Base-by-base conservation (phyloP, 495 filamentous ascomycete genomes). In the Alectoria sarmentosa region DNA sequence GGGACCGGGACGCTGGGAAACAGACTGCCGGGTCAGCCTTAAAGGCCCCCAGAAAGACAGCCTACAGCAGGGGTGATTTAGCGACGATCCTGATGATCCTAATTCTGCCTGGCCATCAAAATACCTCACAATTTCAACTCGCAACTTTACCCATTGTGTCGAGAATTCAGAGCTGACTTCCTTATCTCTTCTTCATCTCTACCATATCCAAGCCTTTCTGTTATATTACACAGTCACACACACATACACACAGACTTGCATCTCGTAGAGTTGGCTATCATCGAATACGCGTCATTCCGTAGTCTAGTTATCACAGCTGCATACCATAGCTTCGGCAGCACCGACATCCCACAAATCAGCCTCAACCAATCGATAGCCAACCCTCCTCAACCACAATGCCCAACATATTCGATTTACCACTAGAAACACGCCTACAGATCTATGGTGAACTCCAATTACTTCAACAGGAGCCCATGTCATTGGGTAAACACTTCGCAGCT, bases 321-420 rank as follows among this genome's bases (percentile, higher is more conserved):
- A 54, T 39, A 42, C 34, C 49, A 55, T 6, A 58, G 49, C 49
- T 64, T 64, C 54, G 62, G 62, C 10, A 13, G 17, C 54, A 56
- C 62, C 62, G 62, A 57, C 23, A 64, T 61, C 62, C 62, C 36
- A 41, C 52, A 36, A 17, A 17, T 19, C 11, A 44, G 28, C 17
- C 10, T 34, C 30, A 38, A 58, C 62, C 54, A 64, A 64, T 64
- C 62, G 39, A 38, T 58, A 55, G 15, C 28, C 15, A 21, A 8
- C 15, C 26, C 3, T 15, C 9, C 42, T 13, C 13, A 9, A 9
- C 23, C 49, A 46, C 30, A 10, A 57, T 58, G 5, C 52, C 15
- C 21, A n/a, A 7, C 14, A 41, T 54, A 28, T 19, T 23, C 9
- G 14, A 61, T 58, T 42, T 65, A 39, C 57, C 57, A 21, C 9